Conservation (phyloP, 2,329 filamentous ascomycete species). For the Sclerotiophoma versabilis region DNA sequence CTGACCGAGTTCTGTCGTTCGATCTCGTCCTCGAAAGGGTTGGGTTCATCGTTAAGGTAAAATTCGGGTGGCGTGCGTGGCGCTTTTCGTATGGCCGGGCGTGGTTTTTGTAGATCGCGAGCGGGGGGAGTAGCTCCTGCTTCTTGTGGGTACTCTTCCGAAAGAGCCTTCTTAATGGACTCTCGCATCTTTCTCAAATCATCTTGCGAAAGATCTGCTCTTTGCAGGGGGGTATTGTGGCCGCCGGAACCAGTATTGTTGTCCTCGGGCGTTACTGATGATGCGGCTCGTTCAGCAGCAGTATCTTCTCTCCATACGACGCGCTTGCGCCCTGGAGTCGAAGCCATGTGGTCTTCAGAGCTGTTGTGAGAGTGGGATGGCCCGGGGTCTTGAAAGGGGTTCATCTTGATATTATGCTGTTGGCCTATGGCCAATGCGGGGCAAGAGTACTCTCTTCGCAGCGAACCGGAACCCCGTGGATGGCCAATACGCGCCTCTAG, state of each 20-base stretch:
- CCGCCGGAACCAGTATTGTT: constrained; percentile 35
- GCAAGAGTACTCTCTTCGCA: constrained; percentile 10
- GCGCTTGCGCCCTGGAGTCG: constrained; percentile 40
- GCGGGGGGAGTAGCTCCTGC: constrained; percentile 23
- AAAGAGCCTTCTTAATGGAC: constrained; percentile 46
- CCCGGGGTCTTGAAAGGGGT: constrained; percentile 31
- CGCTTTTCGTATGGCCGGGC: constrained; percentile 48
- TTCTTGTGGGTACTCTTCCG: constrained; percentile 35
- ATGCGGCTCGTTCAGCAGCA: constrained; percentile 18
- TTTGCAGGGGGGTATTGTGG: constrained; percentile 38
- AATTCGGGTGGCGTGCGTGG: constrained; percentile 44
- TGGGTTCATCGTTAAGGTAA: constrained; percentile 41
- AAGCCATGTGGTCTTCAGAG: constrained; percentile 37
- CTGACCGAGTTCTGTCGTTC: constrained; percentile 16
- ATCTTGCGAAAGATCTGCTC: constrained; percentile 45
- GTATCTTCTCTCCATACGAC: constrained; percentile 44
- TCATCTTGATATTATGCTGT: constrained; percentile 36
- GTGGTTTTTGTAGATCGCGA: constrained; percentile 43
- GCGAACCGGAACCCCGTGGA: constrained; percentile 9
- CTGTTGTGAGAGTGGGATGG: constrained; percentile 25
- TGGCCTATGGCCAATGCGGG: constrained; percentile 14
- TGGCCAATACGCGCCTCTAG: constrained; percentile 20
- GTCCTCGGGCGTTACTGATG: constrained; percentile 31
- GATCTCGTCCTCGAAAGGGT: constrained; percentile 42
- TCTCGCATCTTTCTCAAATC: constrained; percentile 43